Base-by-base conservation (phyloP, 208 protist species). In the Leishmania lainsoni region DNA sequence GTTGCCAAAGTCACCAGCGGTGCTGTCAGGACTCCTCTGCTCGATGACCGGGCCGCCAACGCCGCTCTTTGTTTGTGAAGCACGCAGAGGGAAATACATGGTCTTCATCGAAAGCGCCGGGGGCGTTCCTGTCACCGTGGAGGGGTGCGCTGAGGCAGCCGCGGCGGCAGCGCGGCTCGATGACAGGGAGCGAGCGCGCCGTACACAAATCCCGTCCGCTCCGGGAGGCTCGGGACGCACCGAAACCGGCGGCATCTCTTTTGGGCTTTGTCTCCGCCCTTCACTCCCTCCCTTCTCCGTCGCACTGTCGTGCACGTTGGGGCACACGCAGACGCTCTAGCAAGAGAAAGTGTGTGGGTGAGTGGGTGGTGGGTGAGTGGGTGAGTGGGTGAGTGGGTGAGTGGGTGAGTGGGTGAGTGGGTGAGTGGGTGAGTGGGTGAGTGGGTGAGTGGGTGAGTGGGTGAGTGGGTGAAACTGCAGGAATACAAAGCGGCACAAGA, bases 151-250 rank as follows among this genome's bases (percentile, higher is more conserved):
- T 56, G 52, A 56, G 52, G 52, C 52, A 20, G 10, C 59, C 3
- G 75, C 42, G 12, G 52, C 52, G 52, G 10, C 59, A 17, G 75
- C 42, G 12, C 75, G 58, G 54, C 39, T 16, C 14, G 58, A 51
- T 32, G 35, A 51, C 52, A 69, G 5, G 42, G 52, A 66, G 75
- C 68, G 75, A 22, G 54, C 10, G 8, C 75, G 75, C 75, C 32
- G 35, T 32, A 66, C 54, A 69, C 68, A 78, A 48, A 51, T 69
- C 17, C 54, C 39, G 35, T 78, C 75, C 42, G 9, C 59, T 17
- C 45, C 75, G 45, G 39, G 0, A 29, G 39, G 59, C 3, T 78
- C 58, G 17, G 39, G 12, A 5, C 59, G 75, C 59, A 69, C 22
- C 2, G 17, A 26, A 61, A 58, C 17, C 14, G 3, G 29, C 32